These are phyloP conservation scores for Neurospora terricola DNA, from an alignment of 495 filamentous ascomycete species.

Conservation along the genomic window DNA sequence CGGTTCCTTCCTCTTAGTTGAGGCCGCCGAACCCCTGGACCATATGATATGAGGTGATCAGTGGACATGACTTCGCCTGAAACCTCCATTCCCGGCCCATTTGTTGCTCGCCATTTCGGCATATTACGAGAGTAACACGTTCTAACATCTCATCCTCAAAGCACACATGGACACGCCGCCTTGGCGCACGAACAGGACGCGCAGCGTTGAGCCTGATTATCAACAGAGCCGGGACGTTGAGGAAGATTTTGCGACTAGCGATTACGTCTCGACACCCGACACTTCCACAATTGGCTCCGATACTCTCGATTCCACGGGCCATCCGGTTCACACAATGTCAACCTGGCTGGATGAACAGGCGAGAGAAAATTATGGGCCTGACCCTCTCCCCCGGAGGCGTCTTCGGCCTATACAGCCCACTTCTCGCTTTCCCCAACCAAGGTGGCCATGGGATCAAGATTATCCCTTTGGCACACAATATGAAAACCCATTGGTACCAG, in stretches of 20 bases:
- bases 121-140: no score
- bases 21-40: background rate
- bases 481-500: background rate
- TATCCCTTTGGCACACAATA: background rate
- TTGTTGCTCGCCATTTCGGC: background rate
- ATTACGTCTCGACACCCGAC: background rate
- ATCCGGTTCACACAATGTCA: background rate
- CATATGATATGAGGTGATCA: background rate
- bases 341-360: background rate
- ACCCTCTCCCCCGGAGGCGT: background rate
- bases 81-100: background rate
- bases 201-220: background rate
- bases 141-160: background rate
- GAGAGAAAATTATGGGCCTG: background rate
- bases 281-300: background rate
- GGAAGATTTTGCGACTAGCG: background rate
- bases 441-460: background rate
- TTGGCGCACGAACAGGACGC: background rate
- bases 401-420: background rate
- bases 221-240: background rate
- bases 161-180: background rate
- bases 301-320: background rate
- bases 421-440: background rate
- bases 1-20: background rate
- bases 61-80: accelerated